Evolutionary conservation across 2,329 filamentous ascomycete genomes (phyloP).

Genomic region (Sarocladium oryzae): DNA sequence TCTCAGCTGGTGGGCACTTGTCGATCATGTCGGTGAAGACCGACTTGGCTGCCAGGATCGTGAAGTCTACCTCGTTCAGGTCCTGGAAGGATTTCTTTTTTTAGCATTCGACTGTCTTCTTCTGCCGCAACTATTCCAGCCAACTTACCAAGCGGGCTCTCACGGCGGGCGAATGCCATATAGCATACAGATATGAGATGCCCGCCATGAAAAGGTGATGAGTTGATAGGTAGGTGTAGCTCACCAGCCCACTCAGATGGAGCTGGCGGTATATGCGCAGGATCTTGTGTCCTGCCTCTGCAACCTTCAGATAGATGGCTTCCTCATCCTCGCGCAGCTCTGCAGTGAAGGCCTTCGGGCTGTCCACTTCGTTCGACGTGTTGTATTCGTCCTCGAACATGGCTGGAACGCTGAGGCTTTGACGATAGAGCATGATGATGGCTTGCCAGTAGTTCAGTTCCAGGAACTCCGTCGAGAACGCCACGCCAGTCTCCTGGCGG

Average conservation of each 20-base stretch:
- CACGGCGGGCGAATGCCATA: conserved; percentile 91
- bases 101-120: no score
- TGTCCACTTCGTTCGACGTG: conserved; percentile 57
- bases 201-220: conserved; percentile 97
- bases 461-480: conserved; percentile 82
- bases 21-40: conserved; percentile 87
- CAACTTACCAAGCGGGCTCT: conserved; percentile 76
- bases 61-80: conserved; percentile 97
- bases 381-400: conserved; percentile 76
- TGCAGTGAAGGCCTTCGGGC: conserved; percentile 50
- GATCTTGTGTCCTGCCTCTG: conserved; percentile 90
- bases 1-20: conserved; percentile 91
- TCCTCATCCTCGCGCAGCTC: conserved; percentile 79
- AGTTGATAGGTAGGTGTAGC: conserved; percentile 92
- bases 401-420: conserved; percentile 79
- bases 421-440: conserved; percentile 90
- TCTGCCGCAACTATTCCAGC: no score
- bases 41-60: conserved; percentile 85
- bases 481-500: conserved; percentile 73
- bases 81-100: background rate
- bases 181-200: conserved; percentile 91
- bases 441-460: conserved; percentile 98
- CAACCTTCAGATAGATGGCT: conserved; percentile 86
- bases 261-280: conserved; percentile 84
- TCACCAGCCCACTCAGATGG: conserved; percentile 81